Conservation (phyloP, 768 basidiomycete species). For the Xerocomellus amylosporus region DNA sequence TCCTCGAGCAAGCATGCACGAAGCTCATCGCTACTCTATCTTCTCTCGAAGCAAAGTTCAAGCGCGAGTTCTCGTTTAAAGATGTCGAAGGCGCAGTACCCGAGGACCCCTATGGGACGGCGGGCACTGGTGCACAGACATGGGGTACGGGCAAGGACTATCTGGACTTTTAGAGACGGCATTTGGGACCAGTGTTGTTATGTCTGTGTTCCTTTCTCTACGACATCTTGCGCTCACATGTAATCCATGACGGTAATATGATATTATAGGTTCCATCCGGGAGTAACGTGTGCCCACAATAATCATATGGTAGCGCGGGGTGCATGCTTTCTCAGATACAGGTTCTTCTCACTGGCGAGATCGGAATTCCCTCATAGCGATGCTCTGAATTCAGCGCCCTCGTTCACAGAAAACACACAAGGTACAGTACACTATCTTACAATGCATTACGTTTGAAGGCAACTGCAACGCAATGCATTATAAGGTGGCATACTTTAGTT, state of each 20-base stretch:
- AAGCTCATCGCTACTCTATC: slow-evolving; percentile 73
- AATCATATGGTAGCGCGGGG: too few species aligned
- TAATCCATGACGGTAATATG: not conserved
- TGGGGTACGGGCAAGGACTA: slow-evolving; percentile 54
- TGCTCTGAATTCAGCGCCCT: not conserved
- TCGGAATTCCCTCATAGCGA: not conserved
- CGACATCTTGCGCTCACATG: not conserved
- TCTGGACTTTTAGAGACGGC: slow-evolving; percentile 46
- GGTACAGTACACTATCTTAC: not conserved
- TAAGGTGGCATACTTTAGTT: not conserved
- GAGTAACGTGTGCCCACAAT: not conserved
- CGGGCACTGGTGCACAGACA: slow-evolving; percentile 37
- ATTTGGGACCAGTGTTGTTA: not conserved
- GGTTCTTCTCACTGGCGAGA: not conserved
- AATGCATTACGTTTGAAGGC: not conserved
- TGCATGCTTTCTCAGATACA: not conserved
- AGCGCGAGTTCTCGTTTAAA: slow-evolving; percentile 78
- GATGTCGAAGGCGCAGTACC: slow-evolving; percentile 53
- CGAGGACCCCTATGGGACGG: slow-evolving; percentile 52
- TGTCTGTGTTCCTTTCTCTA: not conserved
- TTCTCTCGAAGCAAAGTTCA: slow-evolving; percentile 72
- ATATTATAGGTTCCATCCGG: not conserved
- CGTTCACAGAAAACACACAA: not conserved
- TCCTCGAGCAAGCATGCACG: slow-evolving; percentile 80
- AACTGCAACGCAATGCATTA: not conserved